Conservation (phyloP, 176 grass and related monocot genomes). For the Thinopyrum elongatum region DNA sequence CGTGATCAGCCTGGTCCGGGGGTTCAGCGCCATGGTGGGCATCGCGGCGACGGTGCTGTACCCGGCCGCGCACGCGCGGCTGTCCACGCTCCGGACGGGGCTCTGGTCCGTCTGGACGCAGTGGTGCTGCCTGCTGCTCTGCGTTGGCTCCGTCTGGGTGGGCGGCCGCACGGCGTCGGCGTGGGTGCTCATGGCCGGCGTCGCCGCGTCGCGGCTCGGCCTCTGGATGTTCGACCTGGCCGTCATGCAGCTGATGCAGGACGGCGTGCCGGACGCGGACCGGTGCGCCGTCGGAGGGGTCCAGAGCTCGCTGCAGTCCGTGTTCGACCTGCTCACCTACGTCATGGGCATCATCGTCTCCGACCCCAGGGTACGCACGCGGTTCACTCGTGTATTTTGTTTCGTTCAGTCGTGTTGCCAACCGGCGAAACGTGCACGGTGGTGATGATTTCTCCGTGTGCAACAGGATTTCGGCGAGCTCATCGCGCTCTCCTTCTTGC, state of each 20-base stretch:
- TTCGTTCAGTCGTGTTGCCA: too few relatives aligned
- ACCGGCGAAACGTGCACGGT: too few relatives aligned
- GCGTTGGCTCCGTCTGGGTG: constrained; percentile 65
- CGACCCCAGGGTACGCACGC: constrained; percentile 53
- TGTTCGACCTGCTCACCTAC: constrained; percentile 80
- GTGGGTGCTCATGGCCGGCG: constrained; percentile 85
- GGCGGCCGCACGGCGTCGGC: constrained; percentile 30
- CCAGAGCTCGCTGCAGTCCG: constrained; percentile 84
- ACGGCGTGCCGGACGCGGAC: constrained; percentile 57
- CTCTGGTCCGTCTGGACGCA: constrained; percentile 84
- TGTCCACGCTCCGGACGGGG: constrained; percentile 65
- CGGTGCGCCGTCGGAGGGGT: constrained; percentile 76
- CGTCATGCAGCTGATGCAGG: constrained; percentile 80
- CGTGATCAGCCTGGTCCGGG: constrained; percentile 68
- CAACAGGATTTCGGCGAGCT: constrained; percentile 78
- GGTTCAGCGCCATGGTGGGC: constrained; percentile 58
- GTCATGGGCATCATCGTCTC: constrained; percentile 84
- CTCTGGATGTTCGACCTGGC: constrained; percentile 94
- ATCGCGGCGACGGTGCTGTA: constrained; percentile 62
- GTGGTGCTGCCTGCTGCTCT: constrained; percentile 81
- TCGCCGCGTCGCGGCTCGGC: constrained; percentile 72
- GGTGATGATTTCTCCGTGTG: not conserved
- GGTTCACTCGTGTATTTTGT: too few relatives aligned
- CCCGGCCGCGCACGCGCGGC: constrained; percentile 48
- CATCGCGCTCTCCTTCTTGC: constrained; percentile 65